These are phyloP conservation scores for Pichia sp. DNA, from an alignment of 1,139 yeast species.

Conservation along the genomic window DNA sequence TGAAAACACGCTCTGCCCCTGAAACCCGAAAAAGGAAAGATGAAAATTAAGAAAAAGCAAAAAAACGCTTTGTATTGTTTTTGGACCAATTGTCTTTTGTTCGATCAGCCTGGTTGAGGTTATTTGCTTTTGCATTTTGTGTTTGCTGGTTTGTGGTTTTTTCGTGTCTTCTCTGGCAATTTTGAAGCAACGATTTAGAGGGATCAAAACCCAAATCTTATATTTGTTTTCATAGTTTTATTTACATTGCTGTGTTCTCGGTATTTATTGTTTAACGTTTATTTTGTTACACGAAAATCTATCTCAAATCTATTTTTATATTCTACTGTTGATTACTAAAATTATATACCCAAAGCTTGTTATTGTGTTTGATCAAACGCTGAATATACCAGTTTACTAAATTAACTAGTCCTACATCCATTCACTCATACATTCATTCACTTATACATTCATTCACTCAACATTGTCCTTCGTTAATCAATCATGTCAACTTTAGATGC, in stretches of 20 bases:
- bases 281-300: too few species aligned
- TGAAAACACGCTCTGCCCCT: not conserved
- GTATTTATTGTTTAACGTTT: too few species aligned
- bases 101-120: not conserved
- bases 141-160: not conserved
- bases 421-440: not conserved
- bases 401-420: too few species aligned
- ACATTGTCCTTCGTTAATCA: not conserved
- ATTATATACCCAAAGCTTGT: not conserved
- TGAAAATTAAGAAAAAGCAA: not conserved
- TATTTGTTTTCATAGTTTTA: not conserved
- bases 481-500: constrained; percentile 19
- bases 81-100: not conserved
- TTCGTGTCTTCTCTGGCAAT: not conserved
- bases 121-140: not conserved
- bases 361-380: not conserved
- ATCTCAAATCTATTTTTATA: not conserved
- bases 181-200: not conserved
- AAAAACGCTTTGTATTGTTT: not conserved
- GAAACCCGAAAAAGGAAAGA: not conserved
- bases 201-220: not conserved
- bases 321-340: not conserved
- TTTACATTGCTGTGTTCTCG: too few species aligned
- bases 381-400: not conserved
- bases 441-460: not conserved